Conservation (phyloP, 495 filamentous ascomycete genomes). For the Sporormia fimetaria region DNA sequence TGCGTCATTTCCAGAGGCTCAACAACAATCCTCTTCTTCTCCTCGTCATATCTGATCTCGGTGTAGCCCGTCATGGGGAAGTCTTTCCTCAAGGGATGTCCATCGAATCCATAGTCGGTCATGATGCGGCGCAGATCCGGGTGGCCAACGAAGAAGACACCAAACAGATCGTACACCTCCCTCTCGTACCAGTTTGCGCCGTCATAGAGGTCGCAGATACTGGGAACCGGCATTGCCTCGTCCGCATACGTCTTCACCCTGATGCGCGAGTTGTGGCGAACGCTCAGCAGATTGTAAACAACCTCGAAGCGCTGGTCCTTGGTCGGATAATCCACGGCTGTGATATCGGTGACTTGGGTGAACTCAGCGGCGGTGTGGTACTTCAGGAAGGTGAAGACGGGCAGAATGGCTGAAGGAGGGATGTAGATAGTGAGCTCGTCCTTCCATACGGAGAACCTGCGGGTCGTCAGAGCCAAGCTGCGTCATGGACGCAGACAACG, state of each 20-base stretch:
- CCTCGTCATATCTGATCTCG: constrained; percentile 94
- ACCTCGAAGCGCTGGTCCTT: constrained; percentile 91
- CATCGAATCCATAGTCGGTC: constrained; percentile 99
- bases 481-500: neutral
- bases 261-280: constrained; percentile 91
- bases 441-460: constrained; percentile 89
- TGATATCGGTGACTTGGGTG: constrained; percentile 86
- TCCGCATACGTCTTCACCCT: constrained; percentile 98
- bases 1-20: constrained; percentile 96
- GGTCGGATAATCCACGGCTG: constrained; percentile 90
- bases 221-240: constrained; percentile 89
- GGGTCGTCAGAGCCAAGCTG: neutral
- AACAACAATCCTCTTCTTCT: constrained; percentile 98
- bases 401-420: constrained; percentile 71
- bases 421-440: constrained; percentile 95
- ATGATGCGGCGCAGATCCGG: constrained; percentile 96
- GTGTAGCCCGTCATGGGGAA: constrained; percentile 98
- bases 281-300: constrained; percentile 92
- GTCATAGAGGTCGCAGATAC: constrained; percentile 73
- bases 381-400: constrained; percentile 91
- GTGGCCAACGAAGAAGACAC: constrained; percentile 91
- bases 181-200: constrained; percentile 99
- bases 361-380: constrained; percentile 95
- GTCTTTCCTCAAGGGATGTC: constrained; percentile 93
- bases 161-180: constrained; percentile 95